A percentile compares a stretch with the other conserved stretches of the same genome.
phyloP scores from a whole-genome alignment of 768 basidiomycete genomes.

The Leccinum imitatum region DNA sequence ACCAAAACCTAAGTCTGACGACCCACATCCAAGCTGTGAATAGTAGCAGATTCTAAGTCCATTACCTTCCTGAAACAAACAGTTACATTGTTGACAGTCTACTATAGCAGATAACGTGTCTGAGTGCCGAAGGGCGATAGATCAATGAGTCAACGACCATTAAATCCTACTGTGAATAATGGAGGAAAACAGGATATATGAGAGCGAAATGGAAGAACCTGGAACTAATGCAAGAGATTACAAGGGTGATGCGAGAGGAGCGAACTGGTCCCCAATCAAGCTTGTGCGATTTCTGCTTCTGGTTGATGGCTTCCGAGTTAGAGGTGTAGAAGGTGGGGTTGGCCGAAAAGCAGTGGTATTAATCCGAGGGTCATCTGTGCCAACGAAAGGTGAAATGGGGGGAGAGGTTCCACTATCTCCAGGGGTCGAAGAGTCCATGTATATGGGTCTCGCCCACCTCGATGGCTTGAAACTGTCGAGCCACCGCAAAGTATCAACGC shows the following conservation, averaged over 20 bases:
- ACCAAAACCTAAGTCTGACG: neutral
- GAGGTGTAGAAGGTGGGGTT: constrained; percentile 42
- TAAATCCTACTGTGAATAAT: neutral
- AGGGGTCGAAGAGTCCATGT: constrained; percentile 35
- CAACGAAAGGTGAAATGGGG: constrained; percentile 32
- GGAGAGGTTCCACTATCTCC: constrained; percentile 29
- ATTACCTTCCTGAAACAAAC: neutral
- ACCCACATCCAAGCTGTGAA: neutral
- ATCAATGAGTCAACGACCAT: neutral
- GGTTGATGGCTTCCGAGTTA: constrained; percentile 66
- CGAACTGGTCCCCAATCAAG: constrained; percentile 34
- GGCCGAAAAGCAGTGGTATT: constrained; percentile 37
- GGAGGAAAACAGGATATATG: constrained; percentile 1
- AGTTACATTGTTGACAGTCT: constrained; percentile 3
- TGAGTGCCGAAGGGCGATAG: neutral
- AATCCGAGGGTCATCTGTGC: constrained; percentile 34
- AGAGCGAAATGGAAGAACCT: constrained; percentile 5
- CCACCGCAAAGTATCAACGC: constrained; percentile 60
- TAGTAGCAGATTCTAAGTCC: neutral
- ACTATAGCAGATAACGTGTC: constrained; percentile 8
- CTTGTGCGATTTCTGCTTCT: constrained; percentile 56
- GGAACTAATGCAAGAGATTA: constrained; percentile 7
- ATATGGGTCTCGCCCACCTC: constrained; percentile 52
- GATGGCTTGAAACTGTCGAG: constrained; percentile 61
- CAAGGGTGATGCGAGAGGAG: constrained; percentile 16